A percentile compares a stretch with the other conserved stretches of the same genome.
Evolutionary conservation across 169 alveolate genomes (phyloP).

Genomic region (Plasmodium vivax): DNA sequence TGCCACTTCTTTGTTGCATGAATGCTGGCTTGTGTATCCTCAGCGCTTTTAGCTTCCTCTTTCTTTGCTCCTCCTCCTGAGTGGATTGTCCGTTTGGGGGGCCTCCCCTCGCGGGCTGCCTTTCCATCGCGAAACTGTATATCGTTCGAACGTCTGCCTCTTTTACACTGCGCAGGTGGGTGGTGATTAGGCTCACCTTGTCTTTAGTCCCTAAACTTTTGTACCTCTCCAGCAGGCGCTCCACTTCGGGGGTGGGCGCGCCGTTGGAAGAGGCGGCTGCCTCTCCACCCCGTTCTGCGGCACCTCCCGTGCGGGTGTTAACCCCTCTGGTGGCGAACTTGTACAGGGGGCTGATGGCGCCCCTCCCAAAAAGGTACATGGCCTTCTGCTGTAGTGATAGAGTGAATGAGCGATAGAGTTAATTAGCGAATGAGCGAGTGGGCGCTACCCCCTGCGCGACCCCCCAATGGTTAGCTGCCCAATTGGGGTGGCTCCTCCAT

Average conservation of each 20-base stretch:
- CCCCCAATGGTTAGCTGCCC: background rate
- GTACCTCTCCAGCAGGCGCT: conserved; percentile 13
- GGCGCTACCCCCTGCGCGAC: background rate
- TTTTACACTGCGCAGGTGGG: conserved; percentile 13
- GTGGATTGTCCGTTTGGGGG: background rate
- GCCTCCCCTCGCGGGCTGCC: conserved; percentile 4
- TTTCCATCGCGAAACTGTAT: background rate
- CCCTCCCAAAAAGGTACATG: background rate
- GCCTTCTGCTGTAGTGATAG: too few species aligned
- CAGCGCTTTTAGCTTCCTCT: background rate
- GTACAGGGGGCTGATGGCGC: background rate
- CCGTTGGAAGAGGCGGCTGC: background rate
- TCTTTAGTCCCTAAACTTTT: conserved; percentile 32
- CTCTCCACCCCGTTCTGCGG: background rate
- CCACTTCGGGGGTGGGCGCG: background rate
- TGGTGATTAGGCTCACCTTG: conserved; percentile 33
- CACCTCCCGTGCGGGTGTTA: background rate
- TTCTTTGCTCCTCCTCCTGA: background rate
- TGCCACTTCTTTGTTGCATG: conserved; percentile 37
- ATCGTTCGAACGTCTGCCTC: conserved; percentile 16
- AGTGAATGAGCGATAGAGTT: too few species aligned
- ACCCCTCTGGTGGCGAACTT: background rate
- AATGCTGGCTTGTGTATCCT: conserved; percentile 45
- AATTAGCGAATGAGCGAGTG: too few species aligned
- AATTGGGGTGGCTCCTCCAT: background rate